Base-by-base conservation (phyloP, 371 early-diverging fungal species). In the Funneliformis caledonium region DNA sequence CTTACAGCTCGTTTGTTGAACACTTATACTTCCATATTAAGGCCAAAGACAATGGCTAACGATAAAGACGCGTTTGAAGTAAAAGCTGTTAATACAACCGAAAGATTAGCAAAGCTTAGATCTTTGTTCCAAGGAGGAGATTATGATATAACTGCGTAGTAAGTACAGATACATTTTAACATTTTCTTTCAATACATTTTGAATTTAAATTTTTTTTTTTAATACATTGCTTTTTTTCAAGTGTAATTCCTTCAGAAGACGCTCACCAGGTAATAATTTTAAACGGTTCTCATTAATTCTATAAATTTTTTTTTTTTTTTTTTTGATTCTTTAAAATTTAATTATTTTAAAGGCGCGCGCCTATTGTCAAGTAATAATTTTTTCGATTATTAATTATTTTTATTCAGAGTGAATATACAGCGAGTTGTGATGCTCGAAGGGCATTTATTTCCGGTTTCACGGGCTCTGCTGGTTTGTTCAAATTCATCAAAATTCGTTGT, bases 381-480 rank as follows among this genome's bases (percentile, higher is more conserved):
- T 47, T 16, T 19, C 37, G 14, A n/a, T 78, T 1, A 37, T 19
- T 67, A n/a, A 48, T 45, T 33, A 37, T 56, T 69, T 72, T 33
- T 68, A 59, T 43, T 77, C 86, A 96, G 94, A 98, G 96, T 87
- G 99, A 99, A 87, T 99, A 99, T 83, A 95, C 97, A 81, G 97
- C 98, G 42, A 91, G 89, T 12, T 93, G 94, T 82, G 99, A 99
- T 84, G 91, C 91, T 75, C 94, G 99, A 65, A 93, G 99, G n/a
- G 90, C 89, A 31, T 97, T 91, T 90, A 97, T 99, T 83, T 95
- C 96, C 2, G 98, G 98, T 42, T 99, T 99, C 84, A 96, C 95
- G 77, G 99, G 99, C 14, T 98, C 98, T 12, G 98, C 99, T 52
- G 99, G 96, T 86, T 88, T 10, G 33, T 31, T 22, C 12, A 60